Conservation (phyloP, 2,329 filamentous ascomycete genomes). For the Arthroderma uncinatum region DNA sequence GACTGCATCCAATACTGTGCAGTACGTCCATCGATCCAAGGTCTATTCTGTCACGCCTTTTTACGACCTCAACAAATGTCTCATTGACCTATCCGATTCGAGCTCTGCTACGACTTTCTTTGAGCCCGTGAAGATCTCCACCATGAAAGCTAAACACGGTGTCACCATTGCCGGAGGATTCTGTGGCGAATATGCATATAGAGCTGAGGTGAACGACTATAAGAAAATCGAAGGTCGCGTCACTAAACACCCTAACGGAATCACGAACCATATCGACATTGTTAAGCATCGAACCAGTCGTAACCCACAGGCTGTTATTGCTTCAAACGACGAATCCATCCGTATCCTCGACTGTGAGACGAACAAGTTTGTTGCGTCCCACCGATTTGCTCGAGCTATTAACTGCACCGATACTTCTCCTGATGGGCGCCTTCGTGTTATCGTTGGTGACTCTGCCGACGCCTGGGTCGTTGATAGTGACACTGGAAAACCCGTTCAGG, state of each 20-base stretch:
- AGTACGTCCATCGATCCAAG: slow-evolving; percentile 41
- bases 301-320: slow-evolving; percentile 42
- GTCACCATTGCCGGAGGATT: slow-evolving; percentile 47
- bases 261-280: slow-evolving; percentile 49
- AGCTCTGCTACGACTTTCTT: slow-evolving; percentile 28
- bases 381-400: slow-evolving; percentile 31
- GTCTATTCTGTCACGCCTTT: slow-evolving; percentile 42
- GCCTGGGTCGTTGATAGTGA: slow-evolving; percentile 36
- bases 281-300: slow-evolving; percentile 39
- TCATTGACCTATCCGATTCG: slow-evolving; percentile 41
- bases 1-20: slow-evolving; percentile 44
- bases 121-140: slow-evolving; percentile 40
- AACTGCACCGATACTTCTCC: slow-evolving; percentile 38
- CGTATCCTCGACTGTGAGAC: slow-evolving; percentile 44
- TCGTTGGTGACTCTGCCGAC: slow-evolving; percentile 35
- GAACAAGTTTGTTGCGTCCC: slow-evolving; percentile 30
- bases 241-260: slow-evolving; percentile 41
- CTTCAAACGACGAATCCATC: slow-evolving; percentile 47
- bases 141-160: slow-evolving; percentile 40
- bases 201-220: slow-evolving; percentile 26
- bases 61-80: slow-evolving; percentile 30
- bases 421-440: slow-evolving; percentile 34
- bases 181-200: slow-evolving; percentile 46
- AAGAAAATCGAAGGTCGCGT: slow-evolving; percentile 37
- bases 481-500: slow-evolving; percentile 30